These are phyloP conservation scores for Chrysoporthe austroafricana DNA, from an alignment of 2,329 filamentous ascomycete species.

Conservation along the genomic window DNA sequence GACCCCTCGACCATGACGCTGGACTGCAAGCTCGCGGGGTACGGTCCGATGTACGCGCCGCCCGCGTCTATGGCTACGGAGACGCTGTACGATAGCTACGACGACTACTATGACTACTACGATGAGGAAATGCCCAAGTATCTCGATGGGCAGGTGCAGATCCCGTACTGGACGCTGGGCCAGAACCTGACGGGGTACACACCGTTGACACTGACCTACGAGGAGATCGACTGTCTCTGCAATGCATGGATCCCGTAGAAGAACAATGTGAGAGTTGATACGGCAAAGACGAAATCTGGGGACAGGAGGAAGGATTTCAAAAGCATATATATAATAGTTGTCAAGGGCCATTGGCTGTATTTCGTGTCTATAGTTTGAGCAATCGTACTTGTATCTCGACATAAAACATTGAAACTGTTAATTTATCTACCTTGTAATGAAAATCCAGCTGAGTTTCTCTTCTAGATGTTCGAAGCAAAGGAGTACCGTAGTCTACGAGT, in stretches of 20 bases:
- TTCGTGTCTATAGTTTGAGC: neutral
- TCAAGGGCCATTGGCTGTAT: neutral
- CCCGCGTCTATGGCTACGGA: neutral
- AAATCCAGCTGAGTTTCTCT: neutral
- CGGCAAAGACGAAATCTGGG: neutral
- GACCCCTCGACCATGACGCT: slow-evolving; percentile 3
- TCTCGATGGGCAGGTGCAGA: neutral
- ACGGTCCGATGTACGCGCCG: neutral
- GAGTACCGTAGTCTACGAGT: neutral
- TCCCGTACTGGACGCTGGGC: neutral
- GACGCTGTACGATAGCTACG: neutral
- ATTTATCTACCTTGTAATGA: neutral
- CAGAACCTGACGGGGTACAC: slow-evolving; percentile 5
- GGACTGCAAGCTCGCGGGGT: neutral
- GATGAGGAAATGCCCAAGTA: neutral
- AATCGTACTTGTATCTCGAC: neutral
- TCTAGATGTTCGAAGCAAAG: neutral
- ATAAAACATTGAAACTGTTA: neutral
- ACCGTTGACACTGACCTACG: neutral
- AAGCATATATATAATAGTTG: neutral
- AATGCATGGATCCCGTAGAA: neutral
- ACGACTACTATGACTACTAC: neutral
- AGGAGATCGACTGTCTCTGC: slow-evolving; percentile 3
- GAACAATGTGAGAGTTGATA: neutral
- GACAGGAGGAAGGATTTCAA: neutral